phyloP scores from a whole-genome alignment of 345 rosid genomes.

The Turnera subulata region DNA sequence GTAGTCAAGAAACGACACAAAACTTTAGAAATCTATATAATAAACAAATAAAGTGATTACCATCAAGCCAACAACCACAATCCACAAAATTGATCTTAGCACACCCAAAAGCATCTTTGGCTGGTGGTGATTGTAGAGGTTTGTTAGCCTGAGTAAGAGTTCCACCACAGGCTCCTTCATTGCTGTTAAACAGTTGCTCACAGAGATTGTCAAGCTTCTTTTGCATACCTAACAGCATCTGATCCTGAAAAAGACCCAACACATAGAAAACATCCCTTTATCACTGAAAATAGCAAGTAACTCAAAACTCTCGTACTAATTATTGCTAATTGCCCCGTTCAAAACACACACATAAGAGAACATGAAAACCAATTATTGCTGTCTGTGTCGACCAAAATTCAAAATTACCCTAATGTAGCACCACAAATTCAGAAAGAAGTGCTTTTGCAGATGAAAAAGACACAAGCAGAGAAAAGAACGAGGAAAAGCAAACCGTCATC shows the following conservation, averaged over 20 bases:
- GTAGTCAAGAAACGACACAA: background rate
- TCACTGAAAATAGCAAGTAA: background rate
- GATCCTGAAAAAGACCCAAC: slow-evolving; percentile 50
- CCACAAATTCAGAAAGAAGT: background rate
- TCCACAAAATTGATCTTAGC: slow-evolving; percentile 42
- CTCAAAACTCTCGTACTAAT: no score
- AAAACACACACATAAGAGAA: no score
- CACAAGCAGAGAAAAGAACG: background rate
- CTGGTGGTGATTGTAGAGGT: slow-evolving; percentile 20
- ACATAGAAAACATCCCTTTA: background rate
- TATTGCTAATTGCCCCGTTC: no score
- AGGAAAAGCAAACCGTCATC: no score
- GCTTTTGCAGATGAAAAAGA: background rate
- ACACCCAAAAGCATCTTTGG: slow-evolving; percentile 40
- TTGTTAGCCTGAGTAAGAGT: slow-evolving; percentile 17
- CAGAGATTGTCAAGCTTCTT: slow-evolving; percentile 78
- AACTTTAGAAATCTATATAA: background rate
- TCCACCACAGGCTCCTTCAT: slow-evolving; percentile 27
- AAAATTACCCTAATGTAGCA: background rate
- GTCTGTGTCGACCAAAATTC: no score
- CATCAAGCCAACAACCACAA: slow-evolving; percentile 67
- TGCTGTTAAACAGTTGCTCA: slow-evolving; percentile 43
- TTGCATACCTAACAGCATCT: slow-evolving; percentile 74
- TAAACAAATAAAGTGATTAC: slow-evolving; percentile 26
- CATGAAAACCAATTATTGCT: no score